Conservation (phyloP, 306 rosid species). For the barrel medic (Medicago truncatula) region MtrunA17r5.0-ANR NC_053044.1:41230501-41231000, state of each 20-base stretch:
- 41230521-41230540: background rate
- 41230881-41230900: slow-evolving; percentile 76
- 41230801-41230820: background rate
- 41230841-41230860: slow-evolving; percentile 25
- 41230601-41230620: background rate
- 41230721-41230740: too few relatives aligned
- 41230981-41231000: slow-evolving; percentile 91
- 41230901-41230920: slow-evolving; percentile 88
- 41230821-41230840: background rate
- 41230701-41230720: background rate
- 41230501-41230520: background rate
- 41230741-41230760: slow-evolving; percentile 4
- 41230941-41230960: slow-evolving; percentile 93
- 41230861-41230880: slow-evolving; percentile 75
- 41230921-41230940: slow-evolving; percentile 94
- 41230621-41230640: background rate
- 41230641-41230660: background rate
- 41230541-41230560: background rate
- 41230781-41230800: background rate
- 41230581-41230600: background rate
- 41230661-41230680: slow-evolving; percentile 1
- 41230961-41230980: slow-evolving; percentile 92
- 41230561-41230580: background rate
- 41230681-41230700: background rate
- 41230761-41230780: background rate